A percentile compares a stretch with the other conserved stretches of the same genome.
Conservation (phyloP, 1,284 basidiomycete genomes). For the Cystobasidium sp. region DNA sequence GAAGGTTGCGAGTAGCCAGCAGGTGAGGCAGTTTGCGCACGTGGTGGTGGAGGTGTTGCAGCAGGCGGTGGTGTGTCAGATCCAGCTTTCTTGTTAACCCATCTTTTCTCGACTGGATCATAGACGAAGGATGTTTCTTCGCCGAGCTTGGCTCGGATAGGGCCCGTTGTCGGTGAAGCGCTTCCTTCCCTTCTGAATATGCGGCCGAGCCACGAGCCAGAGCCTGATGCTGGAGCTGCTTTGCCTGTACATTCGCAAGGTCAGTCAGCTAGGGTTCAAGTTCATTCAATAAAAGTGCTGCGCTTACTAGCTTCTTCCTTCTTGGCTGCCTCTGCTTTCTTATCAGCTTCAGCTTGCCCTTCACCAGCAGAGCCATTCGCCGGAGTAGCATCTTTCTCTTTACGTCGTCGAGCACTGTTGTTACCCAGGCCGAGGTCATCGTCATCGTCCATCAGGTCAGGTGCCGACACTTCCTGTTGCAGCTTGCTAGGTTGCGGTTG, state of each 20-base stretch:
- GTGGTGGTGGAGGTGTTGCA: slow-evolving; percentile 32
- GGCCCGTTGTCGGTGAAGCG: slow-evolving; percentile 62
- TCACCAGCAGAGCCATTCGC: background rate
- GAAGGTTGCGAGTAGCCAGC: slow-evolving; percentile 12
- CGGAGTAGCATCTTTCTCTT: slow-evolving; percentile 40
- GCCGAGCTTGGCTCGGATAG: slow-evolving; percentile 88
- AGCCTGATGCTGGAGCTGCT: slow-evolving; percentile 45
- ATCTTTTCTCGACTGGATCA: slow-evolving; percentile 90
- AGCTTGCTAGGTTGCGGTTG: slow-evolving; percentile 35
- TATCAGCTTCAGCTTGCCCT: background rate
- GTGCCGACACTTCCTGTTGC: slow-evolving; percentile 21
- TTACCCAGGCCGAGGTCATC: slow-evolving; percentile 94
- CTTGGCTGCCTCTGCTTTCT: slow-evolving; percentile 15
- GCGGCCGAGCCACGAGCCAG: slow-evolving; percentile 72
- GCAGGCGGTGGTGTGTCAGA: slow-evolving; percentile 36
- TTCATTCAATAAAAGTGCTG: too few species aligned
- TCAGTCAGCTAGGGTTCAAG: background rate
- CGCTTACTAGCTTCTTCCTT: slow-evolving; percentile 11
- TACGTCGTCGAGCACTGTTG: slow-evolving; percentile 56
- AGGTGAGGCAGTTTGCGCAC: slow-evolving; percentile 43
- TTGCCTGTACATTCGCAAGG: background rate
- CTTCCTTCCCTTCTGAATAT: slow-evolving; percentile 61
- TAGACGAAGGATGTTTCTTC: slow-evolving; percentile 91
- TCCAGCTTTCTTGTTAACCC: slow-evolving; percentile 89
- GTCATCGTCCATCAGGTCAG: slow-evolving; percentile 63